Evolutionary conservation across 2,329 filamentous ascomycete species (phyloP), one percentile per base, ranked within the genome.

Genomic region (Pestalotiopsis sp.): DNA sequence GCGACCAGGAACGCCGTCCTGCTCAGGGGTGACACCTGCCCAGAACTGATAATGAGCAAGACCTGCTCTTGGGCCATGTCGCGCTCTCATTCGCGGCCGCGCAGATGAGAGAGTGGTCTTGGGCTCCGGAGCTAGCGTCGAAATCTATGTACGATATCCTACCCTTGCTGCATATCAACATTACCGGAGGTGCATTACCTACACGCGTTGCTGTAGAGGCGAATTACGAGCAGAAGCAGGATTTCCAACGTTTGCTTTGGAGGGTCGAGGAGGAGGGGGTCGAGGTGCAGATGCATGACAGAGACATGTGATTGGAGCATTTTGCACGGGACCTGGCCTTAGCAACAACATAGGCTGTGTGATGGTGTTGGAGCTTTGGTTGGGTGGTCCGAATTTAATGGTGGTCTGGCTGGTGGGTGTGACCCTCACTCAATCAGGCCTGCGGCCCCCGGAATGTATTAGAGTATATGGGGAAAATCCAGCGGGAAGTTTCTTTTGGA

Each of bases 241-340:
- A 11, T n/a, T 40, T 38, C 59, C 14, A 52, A 20, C 44, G 44
- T 20, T 9, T 52, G 44, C 44, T 52, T 35, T 52, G 44, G n/a
- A 52, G 14, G 44, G 59, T 20, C 59, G n/a, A n/a, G 17, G 22
- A 14, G 59, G 13, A 17, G 38, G 59, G 59, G 30, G 2, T n/a
- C 24, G 5, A 48, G 62, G 3, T 57, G 24, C 40, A 56, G 35
- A 63, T 68, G 71, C 71, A 68, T 73, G 71, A 73, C 67, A 68
- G 26, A 55, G 61, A 44, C 67, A 57, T 68, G 65, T 73, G 70
- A 72, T 73, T 72, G 71, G 71, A 11, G 14, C 40, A 44, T 52
- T 60, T 67, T 59, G 67, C 69, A 68, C 64, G 60, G 57, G 64
- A 65, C 65, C 59, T 58, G 56, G 66, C 39, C 69, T 59, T 67